Evolutionary conservation across 169 alveolate species (phyloP).

Genomic region (Babesia divergens): DNA sequence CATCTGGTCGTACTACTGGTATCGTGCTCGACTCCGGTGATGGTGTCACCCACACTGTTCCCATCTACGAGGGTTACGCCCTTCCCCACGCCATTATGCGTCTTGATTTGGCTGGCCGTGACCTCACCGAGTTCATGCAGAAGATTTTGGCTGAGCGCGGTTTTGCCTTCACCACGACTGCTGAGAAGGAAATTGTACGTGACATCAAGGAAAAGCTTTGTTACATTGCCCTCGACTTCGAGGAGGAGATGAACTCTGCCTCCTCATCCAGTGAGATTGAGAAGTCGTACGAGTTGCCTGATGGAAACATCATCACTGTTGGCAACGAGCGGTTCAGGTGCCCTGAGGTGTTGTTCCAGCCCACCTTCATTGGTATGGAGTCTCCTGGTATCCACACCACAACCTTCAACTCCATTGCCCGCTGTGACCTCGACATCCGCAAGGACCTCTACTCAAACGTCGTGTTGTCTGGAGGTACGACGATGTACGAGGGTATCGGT

Average conservation of each 20-base stretch:
- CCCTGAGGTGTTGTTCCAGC: constrained; percentile 97
- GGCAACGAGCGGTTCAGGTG: constrained; percentile 95
- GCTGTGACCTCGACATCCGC: constrained; percentile 94
- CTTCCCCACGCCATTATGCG: constrained; percentile 96
- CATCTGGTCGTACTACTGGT: constrained; percentile 99
- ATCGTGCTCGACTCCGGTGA: constrained; percentile 98
- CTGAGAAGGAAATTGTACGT: constrained; percentile 96
- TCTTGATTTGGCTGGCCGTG: constrained; percentile 97
- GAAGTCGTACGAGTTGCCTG: constrained; percentile 97
- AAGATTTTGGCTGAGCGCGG: constrained; percentile 95
- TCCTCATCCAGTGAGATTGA: constrained; percentile 89
- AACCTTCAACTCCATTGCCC: constrained; percentile 93
- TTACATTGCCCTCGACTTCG: constrained; percentile 94
- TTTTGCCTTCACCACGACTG: constrained; percentile 92
- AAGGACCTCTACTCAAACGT: constrained; percentile 93
- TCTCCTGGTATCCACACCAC: constrained; percentile 94
- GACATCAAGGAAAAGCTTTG: constrained; percentile 97
- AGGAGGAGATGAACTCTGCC: constrained; percentile 89
- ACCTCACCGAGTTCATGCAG: constrained; percentile 91
- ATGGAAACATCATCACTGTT: constrained; percentile 93
- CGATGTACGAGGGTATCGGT: constrained; percentile 95
- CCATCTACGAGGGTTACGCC: constrained; percentile 99
- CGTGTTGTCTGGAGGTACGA: constrained; percentile 97
- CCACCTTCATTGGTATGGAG: constrained; percentile 91
- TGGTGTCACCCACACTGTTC: constrained; percentile 97